Percentiles rank a stretch among this genome's conserved stretches.
phyloP scores from a whole-genome alignment of 371 early-diverging fungal species.

The Lichtheimia corymbifera region DNA sequence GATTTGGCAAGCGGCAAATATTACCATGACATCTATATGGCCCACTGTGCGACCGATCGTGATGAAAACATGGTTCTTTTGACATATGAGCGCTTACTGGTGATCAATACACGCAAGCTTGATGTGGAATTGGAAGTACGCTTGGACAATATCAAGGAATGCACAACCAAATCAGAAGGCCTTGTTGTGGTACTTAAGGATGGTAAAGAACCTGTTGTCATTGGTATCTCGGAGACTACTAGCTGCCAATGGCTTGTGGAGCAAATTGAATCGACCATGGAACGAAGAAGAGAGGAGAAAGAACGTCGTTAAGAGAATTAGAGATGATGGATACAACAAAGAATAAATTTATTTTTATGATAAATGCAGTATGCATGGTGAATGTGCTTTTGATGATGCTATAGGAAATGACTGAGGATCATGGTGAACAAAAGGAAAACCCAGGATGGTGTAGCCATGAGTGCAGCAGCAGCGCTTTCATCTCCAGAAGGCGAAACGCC shows the following conservation, averaged over 20 bases:
- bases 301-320: conserved; percentile 8
- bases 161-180: background rate
- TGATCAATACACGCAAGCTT: conserved; percentile 57
- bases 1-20: conserved; percentile 79
- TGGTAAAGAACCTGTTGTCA: background rate
- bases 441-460: background rate
- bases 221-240: conserved; percentile 8
- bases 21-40: conserved; percentile 81
- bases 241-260: conserved; percentile 14
- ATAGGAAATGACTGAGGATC: background rate
- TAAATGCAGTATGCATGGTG: background rate
- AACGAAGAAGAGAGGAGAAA: conserved; percentile 14
- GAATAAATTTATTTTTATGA: background rate
- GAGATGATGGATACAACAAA: background rate
- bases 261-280: conserved; percentile 9
- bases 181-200: background rate
- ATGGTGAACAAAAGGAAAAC: background rate
- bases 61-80: conserved; percentile 68
- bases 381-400: background rate
- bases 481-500: background rate
- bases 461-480: background rate
- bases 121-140: conserved; percentile 36
- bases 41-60: conserved; percentile 60
- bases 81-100: conserved; percentile 63
- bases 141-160: conserved; percentile 6